Evolutionary conservation across 2,329 filamentous ascomycete genomes (phyloP).

Genomic region (Colletotrichum agaves): DNA sequence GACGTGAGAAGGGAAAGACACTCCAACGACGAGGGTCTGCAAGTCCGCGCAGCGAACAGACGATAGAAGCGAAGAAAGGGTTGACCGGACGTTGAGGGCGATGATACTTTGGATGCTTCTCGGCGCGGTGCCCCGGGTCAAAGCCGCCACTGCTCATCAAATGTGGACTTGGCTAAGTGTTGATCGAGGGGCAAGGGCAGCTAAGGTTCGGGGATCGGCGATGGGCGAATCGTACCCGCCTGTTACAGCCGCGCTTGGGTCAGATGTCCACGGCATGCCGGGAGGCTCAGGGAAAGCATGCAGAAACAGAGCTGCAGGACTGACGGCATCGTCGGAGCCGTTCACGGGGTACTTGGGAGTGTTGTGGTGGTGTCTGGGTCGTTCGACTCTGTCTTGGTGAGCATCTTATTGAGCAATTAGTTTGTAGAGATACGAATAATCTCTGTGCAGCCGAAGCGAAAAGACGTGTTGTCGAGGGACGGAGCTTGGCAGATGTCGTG

Average conservation of each 20-base stretch:
- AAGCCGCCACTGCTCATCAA: constrained; percentile 20
- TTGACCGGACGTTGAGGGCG: not conserved
- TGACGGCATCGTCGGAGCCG: constrained; percentile 22
- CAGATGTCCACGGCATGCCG: constrained; percentile 30
- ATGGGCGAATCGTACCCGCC: constrained; percentile 32
- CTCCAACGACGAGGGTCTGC: constrained; percentile 13
- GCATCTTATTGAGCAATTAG: too few species aligned
- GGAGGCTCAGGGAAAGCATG: constrained; percentile 32
- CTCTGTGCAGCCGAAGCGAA: too few species aligned
- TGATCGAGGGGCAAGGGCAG: constrained; percentile 30
- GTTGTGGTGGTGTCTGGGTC: not conserved
- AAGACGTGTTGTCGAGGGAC: not conserved
- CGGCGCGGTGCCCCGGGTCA: constrained; percentile 25
- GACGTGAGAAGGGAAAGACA: constrained; percentile 2
- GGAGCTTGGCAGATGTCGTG: not conserved
- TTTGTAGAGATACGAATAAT: too few species aligned
- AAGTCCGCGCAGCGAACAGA: constrained; percentile 11
- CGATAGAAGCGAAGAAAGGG: constrained; percentile 3
- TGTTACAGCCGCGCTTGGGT: constrained; percentile 34
- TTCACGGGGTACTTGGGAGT: not conserved
- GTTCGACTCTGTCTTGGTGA: not conserved
- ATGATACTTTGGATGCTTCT: constrained; percentile 21
- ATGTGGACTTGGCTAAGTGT: constrained; percentile 14
- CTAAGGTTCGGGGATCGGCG: constrained; percentile 35
- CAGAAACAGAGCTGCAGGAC: constrained; percentile 15